phyloP scores from a whole-genome alignment of 768 basidiomycete species.

The Podaxis mareebaensis region DNA sequence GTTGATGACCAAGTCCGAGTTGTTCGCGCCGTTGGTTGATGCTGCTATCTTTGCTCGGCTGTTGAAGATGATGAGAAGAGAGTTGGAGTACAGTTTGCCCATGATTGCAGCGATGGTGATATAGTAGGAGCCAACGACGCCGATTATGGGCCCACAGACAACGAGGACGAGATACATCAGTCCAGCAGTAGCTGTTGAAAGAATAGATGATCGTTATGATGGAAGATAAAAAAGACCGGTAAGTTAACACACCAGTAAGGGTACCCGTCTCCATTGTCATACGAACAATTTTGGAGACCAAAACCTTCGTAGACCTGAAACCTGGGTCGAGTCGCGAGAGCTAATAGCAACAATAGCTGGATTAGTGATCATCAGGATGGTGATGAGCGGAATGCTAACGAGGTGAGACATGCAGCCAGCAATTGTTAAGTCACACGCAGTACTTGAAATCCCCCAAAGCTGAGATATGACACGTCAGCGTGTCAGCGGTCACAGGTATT shows the following conservation, averaged over 20 bases:
- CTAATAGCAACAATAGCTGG: slow-evolving; percentile 14
- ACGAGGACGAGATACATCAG: slow-evolving; percentile 29
- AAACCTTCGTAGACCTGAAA: slow-evolving; percentile 27
- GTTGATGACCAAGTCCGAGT: slow-evolving; percentile 19
- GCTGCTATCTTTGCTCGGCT: slow-evolving; percentile 21
- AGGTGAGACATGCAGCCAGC: slow-evolving; percentile 32
- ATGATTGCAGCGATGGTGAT: slow-evolving; percentile 33
- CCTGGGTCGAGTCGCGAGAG: slow-evolving; percentile 27
- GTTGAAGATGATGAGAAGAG: slow-evolving; percentile 34
- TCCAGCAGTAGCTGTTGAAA: slow-evolving; percentile 29
- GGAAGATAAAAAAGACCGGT: neutral
- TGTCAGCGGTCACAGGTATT: neutral
- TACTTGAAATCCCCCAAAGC: slow-evolving; percentile 34
- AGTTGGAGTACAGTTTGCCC: slow-evolving; percentile 36
- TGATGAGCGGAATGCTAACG: slow-evolving; percentile 19
- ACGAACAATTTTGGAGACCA: slow-evolving; percentile 31
- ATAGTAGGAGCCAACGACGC: slow-evolving; percentile 29
- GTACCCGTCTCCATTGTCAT: slow-evolving; percentile 37
- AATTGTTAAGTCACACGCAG: slow-evolving; percentile 32
- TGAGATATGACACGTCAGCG: slow-evolving; percentile 3
- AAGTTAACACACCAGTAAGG: slow-evolving; percentile 26
- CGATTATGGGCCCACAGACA: slow-evolving; percentile 26
- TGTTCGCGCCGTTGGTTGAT: neutral
- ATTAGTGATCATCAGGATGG: neutral
- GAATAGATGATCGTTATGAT: neutral